Evolutionary conservation across 2,329 filamentous ascomycete species (phyloP), one percentile per base, ranked within the genome.

Genomic region (Penicillium corylophilum): DNA sequence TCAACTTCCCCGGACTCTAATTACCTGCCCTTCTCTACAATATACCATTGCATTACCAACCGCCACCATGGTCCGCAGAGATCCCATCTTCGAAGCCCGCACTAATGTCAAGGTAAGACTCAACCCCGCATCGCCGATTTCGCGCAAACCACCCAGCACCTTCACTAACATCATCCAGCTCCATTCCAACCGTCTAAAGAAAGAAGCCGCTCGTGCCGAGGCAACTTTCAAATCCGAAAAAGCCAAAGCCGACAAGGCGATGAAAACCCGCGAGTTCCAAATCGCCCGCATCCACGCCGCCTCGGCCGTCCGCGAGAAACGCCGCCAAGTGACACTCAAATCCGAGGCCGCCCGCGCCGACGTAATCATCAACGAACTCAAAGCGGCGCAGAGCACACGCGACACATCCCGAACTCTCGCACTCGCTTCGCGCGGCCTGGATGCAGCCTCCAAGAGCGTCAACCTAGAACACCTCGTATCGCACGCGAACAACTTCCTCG

Each of bases 261-360:
- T 78, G 65, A 76, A 75, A 54, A 73, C 74, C 53, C 74, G 68
- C 49, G 74, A 78, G 64, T 75, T 77, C 55, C 74, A 77, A 58
- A 77, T 78, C 61, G 74, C 75, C 40, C 74, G 74, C 46, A 76
- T 78, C 63, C 75, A 78, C 62, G 75, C 75, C 48, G 69, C 69
- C 18, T 74, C 73, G 41, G 74, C 74, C 26, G 68, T 77, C 24
- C 74, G 75, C 54, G 74, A 77, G 49, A 76, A 76, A 48, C 71
- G 74, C 47, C 72, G 75, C 54, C 71, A 76, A 52, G 71, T 77
- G 16, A 73, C 72, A 12, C 71, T 78, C 5, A 70, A 71, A 50
- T 70, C 73, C 6, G 72, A 77, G 57, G 74, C 75, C 7, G 74
- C 75, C 13, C 72, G 75, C 16, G 75, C 75, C 39, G 75, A 78